These are phyloP conservation scores for Penstemon davidsonii DNA, from an alignment of 257 asterid genomes.

Conservation along the genomic window DNA sequence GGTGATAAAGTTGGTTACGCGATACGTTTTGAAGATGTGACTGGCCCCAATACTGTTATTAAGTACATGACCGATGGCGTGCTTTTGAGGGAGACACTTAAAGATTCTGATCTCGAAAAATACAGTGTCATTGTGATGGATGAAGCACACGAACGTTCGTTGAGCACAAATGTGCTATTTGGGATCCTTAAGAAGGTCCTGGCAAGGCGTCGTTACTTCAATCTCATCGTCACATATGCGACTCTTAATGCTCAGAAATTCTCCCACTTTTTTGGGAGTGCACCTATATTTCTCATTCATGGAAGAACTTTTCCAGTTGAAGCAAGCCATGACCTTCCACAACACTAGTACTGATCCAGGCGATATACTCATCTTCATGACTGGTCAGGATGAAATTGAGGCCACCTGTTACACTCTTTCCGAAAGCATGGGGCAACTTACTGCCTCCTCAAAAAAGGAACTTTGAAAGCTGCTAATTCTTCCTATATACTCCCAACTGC, in stretches of 20 bases:
- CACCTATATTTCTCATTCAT: conserved; percentile 84
- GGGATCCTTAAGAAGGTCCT: conserved; percentile 93
- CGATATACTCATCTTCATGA: conserved; percentile 91
- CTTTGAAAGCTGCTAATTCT: conserved; percentile 74
- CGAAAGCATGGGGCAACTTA: conserved; percentile 83
- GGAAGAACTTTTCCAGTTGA: conserved; percentile 93
- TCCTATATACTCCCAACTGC: conserved; percentile 93
- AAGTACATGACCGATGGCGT: conserved; percentile 99
- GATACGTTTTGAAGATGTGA: conserved; percentile 93
- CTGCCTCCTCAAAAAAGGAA: conserved; percentile 57
- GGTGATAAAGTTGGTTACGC: conserved; percentile 92
- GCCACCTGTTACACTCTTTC: conserved; percentile 85
- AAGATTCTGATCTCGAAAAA: conserved; percentile 88
- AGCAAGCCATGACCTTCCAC: conserved; percentile 43
- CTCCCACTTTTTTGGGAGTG: conserved; percentile 87
- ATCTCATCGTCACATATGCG: conserved; percentile 90
- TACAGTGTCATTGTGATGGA: conserved; percentile 88
- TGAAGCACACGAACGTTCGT: conserved; percentile 93
- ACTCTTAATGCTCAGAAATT: conserved; percentile 86
- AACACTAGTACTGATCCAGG: conserved; percentile 48
- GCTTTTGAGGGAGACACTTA: conserved; percentile 83
- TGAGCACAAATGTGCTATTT: conserved; percentile 78
- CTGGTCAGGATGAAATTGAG: conserved; percentile 97
- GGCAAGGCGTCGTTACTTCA: conserved; percentile 88
- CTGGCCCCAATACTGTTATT: conserved; percentile 78